A percentile compares a stretch with the other conserved stretches of the same genome.
These are phyloP conservation scores for Ramichloridium luteum DNA, from an alignment of 2,329 filamentous ascomycete species.

Conservation along the genomic window DNA sequence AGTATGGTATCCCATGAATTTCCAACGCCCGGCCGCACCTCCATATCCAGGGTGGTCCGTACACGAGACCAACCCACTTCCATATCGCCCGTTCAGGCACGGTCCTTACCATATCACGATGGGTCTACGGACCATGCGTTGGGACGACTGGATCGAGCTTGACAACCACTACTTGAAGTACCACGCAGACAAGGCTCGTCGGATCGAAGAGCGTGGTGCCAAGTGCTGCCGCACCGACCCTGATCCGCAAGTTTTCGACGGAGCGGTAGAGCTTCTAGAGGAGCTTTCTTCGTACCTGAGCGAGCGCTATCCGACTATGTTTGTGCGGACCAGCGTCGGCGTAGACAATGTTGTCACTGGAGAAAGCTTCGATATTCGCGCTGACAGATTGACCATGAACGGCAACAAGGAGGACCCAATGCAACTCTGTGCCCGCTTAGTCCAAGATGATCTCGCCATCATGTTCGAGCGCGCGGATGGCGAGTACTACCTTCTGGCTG, in stretches of 20 bases:
- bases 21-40: constrained; percentile 45
- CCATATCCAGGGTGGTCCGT: constrained; percentile 61
- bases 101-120: constrained; percentile 68
- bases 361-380: constrained; percentile 57
- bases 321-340: constrained; percentile 48
- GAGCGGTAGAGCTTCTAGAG: constrained; percentile 62
- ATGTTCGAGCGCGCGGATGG: constrained; percentile 69
- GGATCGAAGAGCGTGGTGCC: constrained; percentile 52
- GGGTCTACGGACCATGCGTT: constrained; percentile 58
- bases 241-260: constrained; percentile 45
- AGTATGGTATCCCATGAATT: constrained; percentile 48
- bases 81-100: constrained; percentile 67
- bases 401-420: constrained; percentile 58
- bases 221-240: constrained; percentile 60
- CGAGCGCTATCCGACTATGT: constrained; percentile 62
- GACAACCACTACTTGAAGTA: constrained; percentile 66
- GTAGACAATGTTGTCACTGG: constrained; percentile 60
- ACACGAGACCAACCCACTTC: constrained; percentile 55
- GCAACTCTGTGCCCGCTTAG: constrained; percentile 56
- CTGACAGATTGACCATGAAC: constrained; percentile 42
- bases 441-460: constrained; percentile 73
- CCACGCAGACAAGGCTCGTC: constrained; percentile 56
- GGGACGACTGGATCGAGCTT: constrained; percentile 71
- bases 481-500: constrained; percentile 69
- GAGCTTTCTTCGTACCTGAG: constrained; percentile 61